Evolutionary conservation across 2,329 filamentous ascomycete genomes (phyloP).

Genomic region (Paecilomyces sp.): DNA sequence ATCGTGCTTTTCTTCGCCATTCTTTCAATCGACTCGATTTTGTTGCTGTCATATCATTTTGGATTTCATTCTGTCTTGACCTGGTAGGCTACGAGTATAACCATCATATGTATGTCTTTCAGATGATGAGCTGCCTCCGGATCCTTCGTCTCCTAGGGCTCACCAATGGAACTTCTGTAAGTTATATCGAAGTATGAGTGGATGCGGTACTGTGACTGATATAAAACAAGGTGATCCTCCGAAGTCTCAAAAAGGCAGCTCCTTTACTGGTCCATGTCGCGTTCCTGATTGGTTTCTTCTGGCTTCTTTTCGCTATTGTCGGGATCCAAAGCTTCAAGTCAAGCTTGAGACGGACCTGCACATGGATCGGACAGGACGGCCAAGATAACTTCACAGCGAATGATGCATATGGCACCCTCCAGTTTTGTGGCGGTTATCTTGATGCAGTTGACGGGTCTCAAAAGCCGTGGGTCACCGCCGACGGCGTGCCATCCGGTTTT

Average conservation of each 20-base stretch:
- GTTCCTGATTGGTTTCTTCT: slow-evolving; percentile 94
- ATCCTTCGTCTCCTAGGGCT: slow-evolving; percentile 86
- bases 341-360: slow-evolving; percentile 68
- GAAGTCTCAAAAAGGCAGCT: slow-evolving; percentile 91
- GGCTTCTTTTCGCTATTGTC: slow-evolving; percentile 93
- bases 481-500: slow-evolving; percentile 44
- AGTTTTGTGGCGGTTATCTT: slow-evolving; percentile 83
- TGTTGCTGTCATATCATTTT: slow-evolving; percentile 87
- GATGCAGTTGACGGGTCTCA: slow-evolving; percentile 50
- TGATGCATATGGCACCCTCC: slow-evolving; percentile 52
- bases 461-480: slow-evolving; percentile 63
- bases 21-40: slow-evolving; percentile 96
- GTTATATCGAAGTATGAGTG: slow-evolving; percentile 17
- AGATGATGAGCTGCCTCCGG: slow-evolving; percentile 92
- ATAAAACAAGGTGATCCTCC: slow-evolving; percentile 66
- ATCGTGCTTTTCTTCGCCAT: slow-evolving; percentile 86
- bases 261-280: slow-evolving; percentile 87
- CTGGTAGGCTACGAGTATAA: slow-evolving; percentile 61
- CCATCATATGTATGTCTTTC: slow-evolving; percentile 78
- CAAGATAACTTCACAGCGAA: slow-evolving; percentile 34
- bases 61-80: slow-evolving; percentile 76
- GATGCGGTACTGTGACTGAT: slow-evolving; percentile 8
- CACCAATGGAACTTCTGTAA: slow-evolving; percentile 84
- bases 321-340: slow-evolving; percentile 95
- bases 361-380: slow-evolving; percentile 61